Evolutionary conservation across 306 rosid species (phyloP).

Genomic region (Notholithocarpus densiflorus): DNA sequence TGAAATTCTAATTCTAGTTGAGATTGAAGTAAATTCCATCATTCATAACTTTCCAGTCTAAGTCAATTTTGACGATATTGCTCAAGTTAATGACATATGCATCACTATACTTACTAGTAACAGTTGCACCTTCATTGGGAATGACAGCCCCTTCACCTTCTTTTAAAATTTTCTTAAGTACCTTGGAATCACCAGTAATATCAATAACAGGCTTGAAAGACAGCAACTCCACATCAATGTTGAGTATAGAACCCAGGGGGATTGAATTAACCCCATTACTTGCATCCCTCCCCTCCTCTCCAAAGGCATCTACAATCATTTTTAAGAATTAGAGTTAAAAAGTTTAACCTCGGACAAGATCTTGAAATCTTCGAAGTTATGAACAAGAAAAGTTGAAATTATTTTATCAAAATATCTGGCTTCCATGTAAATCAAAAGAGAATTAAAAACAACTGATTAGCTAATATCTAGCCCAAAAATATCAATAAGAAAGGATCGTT

Average conservation of each 20-base stretch:
- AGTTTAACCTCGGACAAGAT: neutral
- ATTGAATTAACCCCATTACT: constrained; percentile 36
- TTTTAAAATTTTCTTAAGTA: constrained; percentile 57
- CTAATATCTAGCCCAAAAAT: neutral
- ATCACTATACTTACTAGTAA: constrained; percentile 45
- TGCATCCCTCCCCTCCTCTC: constrained; percentile 46
- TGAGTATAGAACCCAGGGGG: constrained; percentile 45
- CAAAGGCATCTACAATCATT: constrained; percentile 49
- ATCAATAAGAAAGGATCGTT: neutral
- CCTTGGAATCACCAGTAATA: constrained; percentile 63
- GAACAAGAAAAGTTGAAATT: neutral
- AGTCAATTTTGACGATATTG: constrained; percentile 1
- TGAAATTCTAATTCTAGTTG: neutral
- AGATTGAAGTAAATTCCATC: constrained; percentile 8
- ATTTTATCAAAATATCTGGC: neutral
- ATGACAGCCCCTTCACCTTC: constrained; percentile 57
- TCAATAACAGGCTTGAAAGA: constrained; percentile 67
- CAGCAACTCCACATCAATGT: constrained; percentile 52
- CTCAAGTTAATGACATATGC: neutral
- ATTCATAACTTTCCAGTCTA: neutral
- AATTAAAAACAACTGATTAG: neutral
- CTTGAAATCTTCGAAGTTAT: neutral
- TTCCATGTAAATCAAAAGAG: neutral
- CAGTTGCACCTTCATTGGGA: constrained; percentile 64
- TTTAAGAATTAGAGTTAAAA: neutral